Percentiles rank a stretch among this genome's conserved stretches.
Evolutionary conservation across 768 basidiomycete genomes (phyloP).

Genomic region (Dacryopinax spathularia): DNA sequence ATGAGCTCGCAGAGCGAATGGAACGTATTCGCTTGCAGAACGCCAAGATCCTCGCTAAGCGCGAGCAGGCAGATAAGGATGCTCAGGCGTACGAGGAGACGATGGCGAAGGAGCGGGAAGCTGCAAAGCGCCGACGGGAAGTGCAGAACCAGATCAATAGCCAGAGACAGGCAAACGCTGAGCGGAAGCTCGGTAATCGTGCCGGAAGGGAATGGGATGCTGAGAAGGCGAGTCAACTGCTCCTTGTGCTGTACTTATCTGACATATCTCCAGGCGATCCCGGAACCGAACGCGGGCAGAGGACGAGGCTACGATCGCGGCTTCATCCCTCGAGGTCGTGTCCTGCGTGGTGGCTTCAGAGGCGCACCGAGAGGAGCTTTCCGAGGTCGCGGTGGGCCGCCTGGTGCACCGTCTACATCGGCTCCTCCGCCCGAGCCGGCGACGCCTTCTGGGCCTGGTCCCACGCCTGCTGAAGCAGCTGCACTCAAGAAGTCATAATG

Average conservation of each 20-base stretch:
- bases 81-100: background rate
- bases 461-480: background rate
- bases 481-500: background rate
- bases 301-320: background rate
- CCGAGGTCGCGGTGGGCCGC: background rate
- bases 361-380: background rate
- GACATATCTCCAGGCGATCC: background rate
- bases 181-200: background rate
- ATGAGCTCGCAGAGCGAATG: constrained; percentile 56
- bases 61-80: constrained; percentile 21
- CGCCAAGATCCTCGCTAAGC: constrained; percentile 59
- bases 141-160: constrained; percentile 2
- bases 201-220: background rate
- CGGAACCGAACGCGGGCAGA: background rate
- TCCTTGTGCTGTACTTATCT: too few species aligned
- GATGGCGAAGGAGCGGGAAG: background rate
- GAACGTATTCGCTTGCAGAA: constrained; percentile 55
- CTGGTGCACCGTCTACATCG: background rate
- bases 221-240: background rate
- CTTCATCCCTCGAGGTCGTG: background rate
- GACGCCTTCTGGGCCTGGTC: background rate
- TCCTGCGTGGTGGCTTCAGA: background rate
- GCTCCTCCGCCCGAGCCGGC: background rate
- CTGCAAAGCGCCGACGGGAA: background rate
- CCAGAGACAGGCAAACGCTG: background rate